Conservation (phyloP, 306 rosid genomes). For the Quercus cerris region DNA sequence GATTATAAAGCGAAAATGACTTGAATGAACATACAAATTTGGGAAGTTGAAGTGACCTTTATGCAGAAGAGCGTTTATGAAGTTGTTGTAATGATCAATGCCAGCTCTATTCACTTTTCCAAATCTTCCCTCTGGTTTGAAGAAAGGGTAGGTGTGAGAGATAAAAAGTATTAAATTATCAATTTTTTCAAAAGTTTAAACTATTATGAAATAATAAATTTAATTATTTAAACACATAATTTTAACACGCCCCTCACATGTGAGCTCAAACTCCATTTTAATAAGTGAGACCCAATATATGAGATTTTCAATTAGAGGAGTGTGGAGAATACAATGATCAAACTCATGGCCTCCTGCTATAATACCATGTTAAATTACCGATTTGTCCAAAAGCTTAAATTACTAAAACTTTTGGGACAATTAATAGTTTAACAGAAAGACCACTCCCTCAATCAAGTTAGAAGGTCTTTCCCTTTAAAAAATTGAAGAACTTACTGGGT, state of each 20-base stretch:
- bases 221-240: too few species aligned
- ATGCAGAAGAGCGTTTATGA: slow-evolving; percentile 41
- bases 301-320: too few species aligned
- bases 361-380: too few species aligned
- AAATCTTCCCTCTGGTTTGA: slow-evolving; percentile 56
- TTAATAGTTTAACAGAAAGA: neutral
- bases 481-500: slow-evolving; percentile 41
- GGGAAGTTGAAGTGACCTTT: slow-evolving; percentile 33
- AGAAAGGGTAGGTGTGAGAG: neutral
- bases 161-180: neutral
- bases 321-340: too few species aligned
- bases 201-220: too few species aligned
- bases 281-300: too few species aligned
- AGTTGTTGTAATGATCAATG: slow-evolving; percentile 38
- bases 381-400: rapidly evolving
- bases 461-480: neutral
- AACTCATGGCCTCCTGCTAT: too few species aligned
- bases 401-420: too few species aligned
- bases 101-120: slow-evolving; percentile 58
- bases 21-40: neutral
- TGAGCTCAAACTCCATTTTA: too few species aligned
- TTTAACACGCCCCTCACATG: too few species aligned
- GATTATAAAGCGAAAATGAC: neutral
- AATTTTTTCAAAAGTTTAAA: too few species aligned
- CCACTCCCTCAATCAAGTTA: neutral